These are phyloP conservation scores for Thielaviopsis ethacetica DNA, from an alignment of 2,329 filamentous ascomycete genomes.

Conservation along the genomic window DNA sequence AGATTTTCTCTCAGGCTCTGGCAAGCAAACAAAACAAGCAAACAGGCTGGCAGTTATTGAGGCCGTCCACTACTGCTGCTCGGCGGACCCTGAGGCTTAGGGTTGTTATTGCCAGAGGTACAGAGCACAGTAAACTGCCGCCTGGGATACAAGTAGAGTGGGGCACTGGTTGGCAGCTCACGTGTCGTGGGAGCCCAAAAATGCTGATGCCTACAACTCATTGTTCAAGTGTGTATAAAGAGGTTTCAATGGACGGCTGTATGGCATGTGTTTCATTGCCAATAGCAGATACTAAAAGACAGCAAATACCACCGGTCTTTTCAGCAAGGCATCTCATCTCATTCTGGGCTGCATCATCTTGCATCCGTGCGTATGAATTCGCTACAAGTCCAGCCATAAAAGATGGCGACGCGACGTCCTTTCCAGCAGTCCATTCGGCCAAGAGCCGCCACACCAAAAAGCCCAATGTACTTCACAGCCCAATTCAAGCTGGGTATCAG, in stretches of 20 bases:
- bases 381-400: not conserved
- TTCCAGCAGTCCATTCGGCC: too few species aligned
- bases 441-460: too few species aligned
- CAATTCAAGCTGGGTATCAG: too few species aligned
- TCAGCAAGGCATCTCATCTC: not conserved
- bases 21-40: not conserved
- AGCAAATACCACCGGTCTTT: too few species aligned
- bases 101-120: not conserved
- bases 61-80: not conserved
- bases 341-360: not conserved
- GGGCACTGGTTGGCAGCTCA: not conserved
- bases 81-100: not conserved
- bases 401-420: too few species aligned
- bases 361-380: not conserved
- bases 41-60: not conserved
- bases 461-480: too few species aligned
- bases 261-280: not conserved
- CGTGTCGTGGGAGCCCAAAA: not conserved
- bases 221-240: not conserved
- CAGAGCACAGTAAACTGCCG: not conserved
- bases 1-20: too few species aligned
- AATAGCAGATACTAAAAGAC: not conserved
- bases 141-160: too few species aligned
- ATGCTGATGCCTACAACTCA: not conserved
- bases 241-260: not conserved